These are phyloP conservation scores for Croton laevigatus DNA, from an alignment of 441 rosid species.

Conservation along the genomic window DNA sequence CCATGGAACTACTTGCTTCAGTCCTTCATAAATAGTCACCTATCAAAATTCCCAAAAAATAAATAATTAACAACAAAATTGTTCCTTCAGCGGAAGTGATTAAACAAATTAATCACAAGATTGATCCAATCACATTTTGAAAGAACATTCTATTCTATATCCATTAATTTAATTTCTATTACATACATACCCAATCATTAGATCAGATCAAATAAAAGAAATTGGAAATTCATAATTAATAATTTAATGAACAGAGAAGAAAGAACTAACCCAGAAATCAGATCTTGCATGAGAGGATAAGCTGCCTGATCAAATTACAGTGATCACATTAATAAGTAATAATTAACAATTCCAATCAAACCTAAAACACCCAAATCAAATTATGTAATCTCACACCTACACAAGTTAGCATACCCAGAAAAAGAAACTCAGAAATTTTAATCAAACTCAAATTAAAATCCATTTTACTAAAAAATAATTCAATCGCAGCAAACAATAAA, in stretches of 20 bases:
- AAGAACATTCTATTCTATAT: not conserved
- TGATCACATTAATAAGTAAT: too few species aligned
- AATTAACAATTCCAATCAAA: too few species aligned
- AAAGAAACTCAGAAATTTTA: too few species aligned
- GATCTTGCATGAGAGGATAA: constrained; percentile 39
- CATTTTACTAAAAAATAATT: too few species aligned
- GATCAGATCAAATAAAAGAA: not conserved
- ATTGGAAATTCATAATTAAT: not conserved
- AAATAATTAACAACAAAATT: constrained; percentile 7
- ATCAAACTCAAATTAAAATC: too few species aligned
- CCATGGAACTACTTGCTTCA: constrained; percentile 75
- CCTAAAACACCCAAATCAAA: too few species aligned
- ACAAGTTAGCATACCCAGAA: too few species aligned
- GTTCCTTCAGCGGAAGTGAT: not conserved
- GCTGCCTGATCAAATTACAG: constrained; percentile 57
- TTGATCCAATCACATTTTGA: not conserved
- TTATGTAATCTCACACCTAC: too few species aligned
- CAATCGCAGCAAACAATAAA: too few species aligned
- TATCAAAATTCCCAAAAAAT: constrained; percentile 26
- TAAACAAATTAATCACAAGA: not conserved
- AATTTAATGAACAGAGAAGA: not conserved
- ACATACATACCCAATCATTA: not conserved
- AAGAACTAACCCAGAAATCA: constrained; percentile 71
- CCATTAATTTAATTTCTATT: not conserved
- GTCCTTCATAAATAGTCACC: constrained; percentile 56